These are phyloP conservation scores for Hymenoscyphus linearis DNA, from an alignment of 2,329 filamentous ascomycete genomes.

Conservation along the genomic window DNA sequence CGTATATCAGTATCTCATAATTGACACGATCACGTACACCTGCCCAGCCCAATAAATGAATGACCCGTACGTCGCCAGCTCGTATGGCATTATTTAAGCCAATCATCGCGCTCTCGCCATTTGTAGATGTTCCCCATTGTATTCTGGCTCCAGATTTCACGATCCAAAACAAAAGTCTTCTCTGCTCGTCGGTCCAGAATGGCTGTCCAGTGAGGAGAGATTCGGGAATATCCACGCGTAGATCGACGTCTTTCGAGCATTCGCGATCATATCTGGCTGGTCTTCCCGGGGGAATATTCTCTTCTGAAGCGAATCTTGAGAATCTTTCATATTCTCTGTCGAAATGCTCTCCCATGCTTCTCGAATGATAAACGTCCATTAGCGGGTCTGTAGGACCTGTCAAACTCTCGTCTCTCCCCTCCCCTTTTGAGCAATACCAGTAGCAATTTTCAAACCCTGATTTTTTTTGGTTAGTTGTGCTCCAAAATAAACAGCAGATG, in stretches of 20 bases:
- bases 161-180: slow-evolving; percentile 28
- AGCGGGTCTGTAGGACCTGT: not conserved
- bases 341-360: not conserved
- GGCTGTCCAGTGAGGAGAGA: slow-evolving; percentile 27
- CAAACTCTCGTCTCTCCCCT: too few relatives aligned
- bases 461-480: not conserved
- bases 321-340: not conserved
- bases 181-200: slow-evolving; percentile 25
- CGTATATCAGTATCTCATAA: slow-evolving; percentile 14
- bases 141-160: slow-evolving; percentile 25
- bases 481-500: not conserved
- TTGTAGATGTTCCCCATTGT: slow-evolving; percentile 24
- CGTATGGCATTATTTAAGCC: slow-evolving; percentile 24
- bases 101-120: slow-evolving; percentile 28
- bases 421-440: too few relatives aligned
- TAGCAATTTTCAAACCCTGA: not conserved
- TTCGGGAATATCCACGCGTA: slow-evolving; percentile 24
- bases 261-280: not conserved
- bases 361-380: not conserved
- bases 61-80: slow-evolving; percentile 17
- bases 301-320: not conserved
- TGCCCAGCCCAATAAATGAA: slow-evolving; percentile 19
- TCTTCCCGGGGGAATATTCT: not conserved
- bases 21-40: slow-evolving; percentile 13
- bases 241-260: slow-evolving; percentile 11